These are phyloP conservation scores for Pseudogymnoascus sp. DNA, from an alignment of 2,329 filamentous ascomycete species.

Conservation along the genomic window DNA sequence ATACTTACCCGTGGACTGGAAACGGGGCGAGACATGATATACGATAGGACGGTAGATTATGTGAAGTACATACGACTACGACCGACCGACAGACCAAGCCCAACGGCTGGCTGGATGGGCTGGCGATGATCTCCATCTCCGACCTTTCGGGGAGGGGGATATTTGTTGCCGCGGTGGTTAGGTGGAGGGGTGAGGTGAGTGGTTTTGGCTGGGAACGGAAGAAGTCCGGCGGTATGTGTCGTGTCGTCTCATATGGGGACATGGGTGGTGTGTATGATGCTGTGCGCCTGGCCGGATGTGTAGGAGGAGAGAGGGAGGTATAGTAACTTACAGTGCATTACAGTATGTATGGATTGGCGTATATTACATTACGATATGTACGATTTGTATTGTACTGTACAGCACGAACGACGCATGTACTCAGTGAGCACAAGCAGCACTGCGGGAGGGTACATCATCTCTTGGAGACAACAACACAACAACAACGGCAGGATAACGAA, in stretches of 20 bases:
- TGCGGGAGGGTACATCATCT: background rate
- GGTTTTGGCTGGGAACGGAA: slow-evolving; percentile 3
- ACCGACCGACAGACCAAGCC: background rate
- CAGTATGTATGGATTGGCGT: too few species aligned
- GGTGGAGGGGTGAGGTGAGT: background rate
- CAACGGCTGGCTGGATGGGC: background rate
- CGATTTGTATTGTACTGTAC: background rate
- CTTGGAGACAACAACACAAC: background rate
- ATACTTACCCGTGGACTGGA: background rate
- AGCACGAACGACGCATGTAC: background rate
- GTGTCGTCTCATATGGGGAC: background rate
- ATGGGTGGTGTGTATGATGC: background rate
- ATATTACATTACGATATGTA: background rate
- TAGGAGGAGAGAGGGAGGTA: background rate
- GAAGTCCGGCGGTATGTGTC: background rate
- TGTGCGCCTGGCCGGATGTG: background rate
- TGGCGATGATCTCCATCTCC: background rate
- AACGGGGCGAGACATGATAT: background rate
- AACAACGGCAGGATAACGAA: background rate
- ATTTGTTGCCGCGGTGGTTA: background rate
- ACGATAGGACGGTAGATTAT: background rate
- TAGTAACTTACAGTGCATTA: background rate
- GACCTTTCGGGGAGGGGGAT: background rate
- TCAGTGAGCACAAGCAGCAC: background rate
- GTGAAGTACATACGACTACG: background rate